These are phyloP conservation scores for Magnaporthales sp. DNA, from an alignment of 2,329 filamentous ascomycete genomes.

Conservation along the genomic window DNA sequence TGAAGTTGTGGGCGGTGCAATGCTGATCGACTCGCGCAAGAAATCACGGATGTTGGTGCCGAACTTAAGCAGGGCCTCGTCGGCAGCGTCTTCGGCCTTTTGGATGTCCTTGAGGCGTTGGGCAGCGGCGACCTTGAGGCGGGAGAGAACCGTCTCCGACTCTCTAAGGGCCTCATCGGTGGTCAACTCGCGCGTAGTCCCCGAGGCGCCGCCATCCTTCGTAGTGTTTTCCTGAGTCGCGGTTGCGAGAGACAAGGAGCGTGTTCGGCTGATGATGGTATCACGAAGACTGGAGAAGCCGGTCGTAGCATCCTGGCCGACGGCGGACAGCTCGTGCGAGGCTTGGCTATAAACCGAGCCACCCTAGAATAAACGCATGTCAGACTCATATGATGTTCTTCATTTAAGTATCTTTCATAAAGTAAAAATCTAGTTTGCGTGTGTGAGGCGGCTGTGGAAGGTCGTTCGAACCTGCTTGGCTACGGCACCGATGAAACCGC, in stretches of 20 bases:
- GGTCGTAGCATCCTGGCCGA: slow-evolving; percentile 73
- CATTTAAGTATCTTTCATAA: not conserved
- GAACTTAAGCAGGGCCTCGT: slow-evolving; percentile 88
- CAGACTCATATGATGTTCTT: not conserved
- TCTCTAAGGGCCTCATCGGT: slow-evolving; percentile 34
- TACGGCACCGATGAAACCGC: slow-evolving; percentile 84
- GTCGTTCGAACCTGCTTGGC: slow-evolving; percentile 67
- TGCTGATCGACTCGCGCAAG: slow-evolving; percentile 79
- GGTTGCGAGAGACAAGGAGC: slow-evolving; percentile 59
- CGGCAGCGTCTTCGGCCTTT: slow-evolving; percentile 87
- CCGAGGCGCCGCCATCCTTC: slow-evolving; percentile 14
- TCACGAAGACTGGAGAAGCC: slow-evolving; percentile 65
- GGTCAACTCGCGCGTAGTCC: slow-evolving; percentile 4
- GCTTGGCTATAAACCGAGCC: slow-evolving; percentile 78
- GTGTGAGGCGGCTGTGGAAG: not conserved
- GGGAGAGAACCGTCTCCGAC: slow-evolving; percentile 61
- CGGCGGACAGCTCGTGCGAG: slow-evolving; percentile 72
- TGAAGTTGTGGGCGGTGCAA: slow-evolving; percentile 60
- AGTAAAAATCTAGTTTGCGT: not conserved
- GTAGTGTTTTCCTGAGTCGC: slow-evolving; percentile 10
- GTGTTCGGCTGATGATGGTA: slow-evolving; percentile 63
- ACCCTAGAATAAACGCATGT: slow-evolving; percentile 40
- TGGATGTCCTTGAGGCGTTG: slow-evolving; percentile 85
- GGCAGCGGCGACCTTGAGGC: slow-evolving; percentile 67
- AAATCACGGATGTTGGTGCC: slow-evolving; percentile 85